Conservation (phyloP, 352 stramenopile genomes). For the Phytophthora tentaculata region DNA sequence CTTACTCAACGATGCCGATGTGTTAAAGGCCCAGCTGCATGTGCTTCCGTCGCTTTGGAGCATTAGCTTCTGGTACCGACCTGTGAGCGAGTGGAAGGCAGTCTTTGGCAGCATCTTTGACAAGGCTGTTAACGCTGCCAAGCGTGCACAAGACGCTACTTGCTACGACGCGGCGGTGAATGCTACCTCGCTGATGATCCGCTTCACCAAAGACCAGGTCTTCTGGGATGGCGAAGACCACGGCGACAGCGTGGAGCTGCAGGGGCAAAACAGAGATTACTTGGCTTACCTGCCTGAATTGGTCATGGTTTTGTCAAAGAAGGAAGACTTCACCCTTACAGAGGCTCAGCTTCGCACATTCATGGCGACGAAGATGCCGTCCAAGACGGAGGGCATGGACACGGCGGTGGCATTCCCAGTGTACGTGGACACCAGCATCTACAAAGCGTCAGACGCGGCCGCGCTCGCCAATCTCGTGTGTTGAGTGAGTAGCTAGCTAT, state of each 20-base stretch:
- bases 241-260: slow-evolving; percentile 31
- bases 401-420: slow-evolving; percentile 48
- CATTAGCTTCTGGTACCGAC: slow-evolving; percentile 60
- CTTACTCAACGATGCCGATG: slow-evolving; percentile 30
- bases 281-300: slow-evolving; percentile 49
- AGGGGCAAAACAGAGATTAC: slow-evolving; percentile 36
- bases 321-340: slow-evolving; percentile 32
- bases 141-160: slow-evolving; percentile 14
- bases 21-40: slow-evolving; percentile 42
- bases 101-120: slow-evolving; percentile 42
- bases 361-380: slow-evolving; percentile 60
- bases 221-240: slow-evolving; percentile 53
- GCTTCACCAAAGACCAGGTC: slow-evolving; percentile 75
- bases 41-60: slow-evolving; percentile 57
- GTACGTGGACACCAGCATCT: slow-evolving; percentile 61
- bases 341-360: slow-evolving; percentile 51
- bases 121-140: slow-evolving; percentile 35
- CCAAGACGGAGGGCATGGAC: slow-evolving; percentile 70
- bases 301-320: slow-evolving; percentile 40
- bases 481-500: slow-evolving; percentile 1
- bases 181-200: slow-evolving; percentile 57
- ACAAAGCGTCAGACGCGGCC: slow-evolving; percentile 43
- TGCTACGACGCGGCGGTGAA: slow-evolving; percentile 53
- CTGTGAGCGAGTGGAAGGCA: slow-evolving; percentile 42
- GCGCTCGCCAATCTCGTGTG: slow-evolving; percentile 40